Evolutionary conservation across 1,139 yeast genomes (phyloP), one percentile per base, ranked within the genome.

Genomic region (Saccharomyces hybrid): DNA sequence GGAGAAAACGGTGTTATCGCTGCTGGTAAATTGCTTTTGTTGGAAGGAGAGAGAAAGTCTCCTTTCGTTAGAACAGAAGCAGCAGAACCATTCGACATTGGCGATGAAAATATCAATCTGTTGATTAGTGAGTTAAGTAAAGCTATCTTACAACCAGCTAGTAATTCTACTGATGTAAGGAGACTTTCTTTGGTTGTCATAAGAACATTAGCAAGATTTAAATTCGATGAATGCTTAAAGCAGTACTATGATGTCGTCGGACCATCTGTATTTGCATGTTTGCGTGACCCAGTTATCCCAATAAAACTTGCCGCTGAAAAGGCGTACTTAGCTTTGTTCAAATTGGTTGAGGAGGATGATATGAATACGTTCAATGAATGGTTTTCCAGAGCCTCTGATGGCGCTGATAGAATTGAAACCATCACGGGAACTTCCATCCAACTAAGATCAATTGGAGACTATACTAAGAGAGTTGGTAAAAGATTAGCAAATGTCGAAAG

Each of bases 231-330:
- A 14, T 69, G 79, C 29, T 71, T 86, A 49, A 71, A 73, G 54
- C 81, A 84, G 9, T 75, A 78, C 63, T 74, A 83, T 59, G 83
- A 84, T 61, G 57, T 74, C 1, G 63, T 93, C 54, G 89, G 80
- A 7, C 88, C 95, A 14, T 78, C 88, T 25, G 83, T 90, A 2
- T 93, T 93, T 68, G 75, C 84, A 0, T 85, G 95, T 68, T 86
- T 93, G 48, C 80, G 99, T 61, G 97, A 91, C 64, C 78, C 84
- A 14, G 76, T 88, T 49, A 88, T 93, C 64, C 98, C 99, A 3
- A 86, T 93, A 62, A 90, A 90, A 66, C 78, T 93, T 59, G 97
- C 98, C 0, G 96, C 97, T 3, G 99, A 93, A 70, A 89, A 89
- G 75, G 91, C 96, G 0, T 91, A 80, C 69, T 71, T 91, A 63